phyloP scores from a whole-genome alignment of 805 yeast species.

The Pichia paraexigua region DNA sequence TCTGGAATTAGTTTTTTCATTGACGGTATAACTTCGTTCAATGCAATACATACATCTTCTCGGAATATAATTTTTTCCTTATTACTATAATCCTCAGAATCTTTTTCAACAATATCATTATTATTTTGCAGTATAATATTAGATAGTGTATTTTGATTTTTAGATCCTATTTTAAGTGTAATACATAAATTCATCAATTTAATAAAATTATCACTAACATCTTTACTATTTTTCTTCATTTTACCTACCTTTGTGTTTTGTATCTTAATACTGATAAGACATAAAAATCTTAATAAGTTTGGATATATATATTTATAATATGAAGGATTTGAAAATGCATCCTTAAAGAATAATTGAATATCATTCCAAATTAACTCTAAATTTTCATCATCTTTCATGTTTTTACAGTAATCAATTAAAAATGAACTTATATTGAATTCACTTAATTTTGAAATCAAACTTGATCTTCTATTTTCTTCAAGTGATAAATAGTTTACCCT shows the following conservation, averaged over 20 bases:
- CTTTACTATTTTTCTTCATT: constrained; percentile 51
- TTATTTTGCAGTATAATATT: background rate
- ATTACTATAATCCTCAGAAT: background rate
- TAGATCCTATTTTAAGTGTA: constrained; percentile 18
- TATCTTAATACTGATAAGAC: constrained; percentile 47
- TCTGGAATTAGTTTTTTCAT: constrained; percentile 40
- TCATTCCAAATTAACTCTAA: constrained; percentile 65
- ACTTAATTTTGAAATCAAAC: constrained; percentile 39
- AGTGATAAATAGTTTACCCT: constrained; percentile 32
- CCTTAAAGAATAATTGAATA: constrained; percentile 51
- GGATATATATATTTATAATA: constrained; percentile 45
- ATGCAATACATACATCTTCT: constrained; percentile 38
- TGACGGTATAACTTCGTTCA: constrained; percentile 33
- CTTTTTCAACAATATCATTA: background rate
- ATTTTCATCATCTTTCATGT: constrained; percentile 41
- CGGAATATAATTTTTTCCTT: constrained; percentile 23
- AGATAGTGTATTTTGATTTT: constrained; percentile 9
- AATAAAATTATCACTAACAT: constrained; percentile 27
- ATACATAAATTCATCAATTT: constrained; percentile 20
- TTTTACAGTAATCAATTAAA: constrained; percentile 50
- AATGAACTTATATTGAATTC: constrained; percentile 42
- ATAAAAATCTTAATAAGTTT: constrained; percentile 43
- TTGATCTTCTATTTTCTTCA: constrained; percentile 31
- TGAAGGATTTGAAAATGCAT: constrained; percentile 39
- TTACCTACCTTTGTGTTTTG: constrained; percentile 54